Evolutionary conservation across 2,329 filamentous ascomycete genomes (phyloP), one percentile per base, ranked within the genome.

Genomic region (Diaporthe vaccinii): DNA sequence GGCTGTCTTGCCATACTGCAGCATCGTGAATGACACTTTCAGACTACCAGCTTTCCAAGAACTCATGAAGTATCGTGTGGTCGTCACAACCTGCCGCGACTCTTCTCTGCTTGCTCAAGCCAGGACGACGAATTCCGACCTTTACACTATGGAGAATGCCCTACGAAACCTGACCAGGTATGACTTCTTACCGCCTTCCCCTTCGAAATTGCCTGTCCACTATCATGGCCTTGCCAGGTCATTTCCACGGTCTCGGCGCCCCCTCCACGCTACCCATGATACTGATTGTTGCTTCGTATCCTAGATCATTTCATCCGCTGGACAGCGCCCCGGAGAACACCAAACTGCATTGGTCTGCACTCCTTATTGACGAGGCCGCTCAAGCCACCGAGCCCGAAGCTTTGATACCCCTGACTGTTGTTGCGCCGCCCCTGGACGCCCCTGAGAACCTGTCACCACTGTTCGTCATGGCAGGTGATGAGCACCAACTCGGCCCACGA

Each of bases 381-480:
- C 79, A 80, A 65, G 78, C 78, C 3, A 79, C 69, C 36, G 79
- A 80, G 75, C 78, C 79, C 31, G 78, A 78, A 39, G 71, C 76
- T 20, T 59, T 79, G 44, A 36, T 78, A 15, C 78, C 79, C 17
- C 68, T 80, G 12, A 74, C 69, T 31, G 73, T 80, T 46, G 78
- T 80, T 22, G 72, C 79, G 20, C 79, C 79, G 2, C 78, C 78
- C 4, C 14, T 36, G 1, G 14, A 70, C 8, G 51, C 69, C n/a
- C 68, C 76, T 3, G 39, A 53, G 8, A 44, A 34, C n/a, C 74
- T 76, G 34, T 75, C 58, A 8, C 79, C 79, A 2, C 59, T 79
- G 1, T 57, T 80, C 7, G 77, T 80, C 25, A 80, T 80, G 79
- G 79, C 79, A 28, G 79, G 79, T 22, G 79, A 80, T 59, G 78